These are phyloP conservation scores for Akebia trifoliata DNA, from an alignment of 164 flowering plant genomes.

Conservation along the genomic window DNA sequence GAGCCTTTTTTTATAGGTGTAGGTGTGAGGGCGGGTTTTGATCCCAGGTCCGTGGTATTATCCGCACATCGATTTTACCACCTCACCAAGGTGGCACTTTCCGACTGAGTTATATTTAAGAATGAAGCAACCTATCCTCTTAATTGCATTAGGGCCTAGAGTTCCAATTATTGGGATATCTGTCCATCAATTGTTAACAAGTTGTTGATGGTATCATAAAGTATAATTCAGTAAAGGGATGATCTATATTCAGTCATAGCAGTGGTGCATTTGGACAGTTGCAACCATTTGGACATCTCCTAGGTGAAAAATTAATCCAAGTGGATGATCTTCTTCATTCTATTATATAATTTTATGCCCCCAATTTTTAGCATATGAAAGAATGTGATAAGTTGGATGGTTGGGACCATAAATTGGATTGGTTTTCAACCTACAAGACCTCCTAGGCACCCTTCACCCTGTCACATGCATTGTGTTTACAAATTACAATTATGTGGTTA, in stretches of 20 bases:
- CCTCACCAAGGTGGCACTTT: too few species aligned
- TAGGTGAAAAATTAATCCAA: background rate
- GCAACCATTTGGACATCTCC: background rate
- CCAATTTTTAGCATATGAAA: background rate
- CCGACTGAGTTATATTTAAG: background rate
- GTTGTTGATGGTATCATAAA: background rate
- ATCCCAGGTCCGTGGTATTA: too few species aligned
- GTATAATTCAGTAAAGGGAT: background rate
- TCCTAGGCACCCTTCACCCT: too few species aligned
- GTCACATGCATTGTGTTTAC: too few species aligned
- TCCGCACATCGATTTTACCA: too few species aligned
- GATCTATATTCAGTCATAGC: background rate
- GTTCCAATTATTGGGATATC: background rate
- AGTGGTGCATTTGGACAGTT: background rate
- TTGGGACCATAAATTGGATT: too few species aligned
- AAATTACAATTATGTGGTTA: too few species aligned
- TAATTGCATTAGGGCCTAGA: background rate
- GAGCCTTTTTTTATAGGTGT: too few species aligned
- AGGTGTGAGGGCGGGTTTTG: too few species aligned
- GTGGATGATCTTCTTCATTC: background rate
- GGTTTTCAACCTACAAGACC: too few species aligned
- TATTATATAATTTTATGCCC: background rate
- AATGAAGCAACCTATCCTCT: background rate
- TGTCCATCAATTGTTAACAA: background rate
- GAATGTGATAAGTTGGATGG: background rate